Evolutionary conservation across 345 rosid genomes (phyloP), one percentile per base, ranked within the genome.

Genomic region (Citrus medica): DNA sequence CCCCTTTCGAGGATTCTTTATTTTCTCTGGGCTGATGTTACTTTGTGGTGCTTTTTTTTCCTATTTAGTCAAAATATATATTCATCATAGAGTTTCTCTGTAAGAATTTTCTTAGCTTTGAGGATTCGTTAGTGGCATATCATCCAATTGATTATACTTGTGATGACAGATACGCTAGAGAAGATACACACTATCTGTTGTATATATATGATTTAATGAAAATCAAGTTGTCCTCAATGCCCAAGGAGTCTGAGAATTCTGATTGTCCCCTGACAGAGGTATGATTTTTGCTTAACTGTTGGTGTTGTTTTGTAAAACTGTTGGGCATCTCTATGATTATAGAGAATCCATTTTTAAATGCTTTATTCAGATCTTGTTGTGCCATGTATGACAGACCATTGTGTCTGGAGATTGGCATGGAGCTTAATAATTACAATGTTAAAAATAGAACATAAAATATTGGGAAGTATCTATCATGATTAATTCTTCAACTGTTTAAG

Each of bases 181-280:
- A 95, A 83, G 99, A 93, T 84, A 95, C 99, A 14, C 98, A 95
- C 86, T 95, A 92, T 84, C 85, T 92, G 80, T 82, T 95, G 88
- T 86, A 91, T 81, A 90, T 95, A 22, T 91, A 86, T 86, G 97
- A 95, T 82, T 7, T 84, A 72, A 93, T 95, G 99, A 90, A 86
- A 74, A 75, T 71, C 67, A 71, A 83, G 64, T 82, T 93, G 85
- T 74, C 76, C 40, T 77, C 84, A 59, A 68, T 82, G 84, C 80
- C 89, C 58, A 84, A 78, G 74, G 86, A 86, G 74, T 46, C 73
- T 69, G 94, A 83, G 79, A 83, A 79, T 62, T 79, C 83, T 59
- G 94, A 90, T 87, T 73, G 85, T 71, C 90, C 91, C 76, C 78
- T 95, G 68, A 66, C 86, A 68, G 97, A 93, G 96, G 98, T 95